Base-by-base conservation (phyloP, 2,329 filamentous ascomycete genomes). In the Talaromyces sp. region DNA sequence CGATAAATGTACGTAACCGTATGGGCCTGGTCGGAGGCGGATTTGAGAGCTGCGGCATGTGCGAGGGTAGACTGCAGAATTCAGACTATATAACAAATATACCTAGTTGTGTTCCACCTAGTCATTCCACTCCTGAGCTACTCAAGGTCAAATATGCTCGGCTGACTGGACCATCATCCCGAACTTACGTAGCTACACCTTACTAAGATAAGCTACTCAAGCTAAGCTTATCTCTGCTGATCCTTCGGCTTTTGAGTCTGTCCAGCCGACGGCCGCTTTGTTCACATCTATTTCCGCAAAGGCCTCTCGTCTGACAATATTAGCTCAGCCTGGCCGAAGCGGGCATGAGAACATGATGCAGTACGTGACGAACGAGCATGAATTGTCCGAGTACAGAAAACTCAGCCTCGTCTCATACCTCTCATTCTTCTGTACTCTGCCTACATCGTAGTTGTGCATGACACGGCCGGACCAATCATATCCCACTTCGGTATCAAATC, bases 1-100 rank as follows among this genome's bases (percentile, higher is more conserved):
- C 62, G 58, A 59, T 64, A 54, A 48, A 56, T 60, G 58, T 31
- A 42, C 21, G 37, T 23, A 35, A 14, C n/a, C 50, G 28, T n/a
- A 23, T 54, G 23, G 44, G n/a, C n/a, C 4, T 14, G 48, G 14
- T 12, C 37, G 50, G n/a, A 54, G 50, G 50, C 31, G 18, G 48
- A 35, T 23, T 11, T 14, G 28, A 35, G 8, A 16, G 8, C 37
- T 54, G 9, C n/a, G 50, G 31, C 25, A 54, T 37, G 9, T 52
- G 48, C 23, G 50, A 33, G 48, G 16, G 18, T 52, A 18, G 25
- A 23, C n/a, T 54, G 4, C 28, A 54, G 31, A 54, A 35, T 14
- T 12, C 7, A 48, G 14, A 14, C 21, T 16, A 48, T 16, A 48
- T 48, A 48, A 16, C 44, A 28, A 48, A 28, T 28, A 48, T 25